phyloP scores from a whole-genome alignment of 306 rosid genomes.

The Sophora flavescens region DNA sequence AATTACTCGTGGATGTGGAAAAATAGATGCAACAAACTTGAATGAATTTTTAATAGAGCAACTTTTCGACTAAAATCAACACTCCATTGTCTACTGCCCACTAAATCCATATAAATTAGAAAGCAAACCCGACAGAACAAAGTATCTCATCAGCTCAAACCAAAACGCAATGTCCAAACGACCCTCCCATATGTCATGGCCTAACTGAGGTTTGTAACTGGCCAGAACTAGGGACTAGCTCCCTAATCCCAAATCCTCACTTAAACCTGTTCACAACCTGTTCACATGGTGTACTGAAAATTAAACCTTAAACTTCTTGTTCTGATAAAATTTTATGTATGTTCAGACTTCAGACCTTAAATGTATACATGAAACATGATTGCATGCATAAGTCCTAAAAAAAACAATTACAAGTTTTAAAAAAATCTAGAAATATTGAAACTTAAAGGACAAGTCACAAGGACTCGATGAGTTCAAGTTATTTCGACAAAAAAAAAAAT shows the following conservation, averaged over 20 bases:
- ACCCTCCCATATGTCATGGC: neutral
- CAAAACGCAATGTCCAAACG: neutral
- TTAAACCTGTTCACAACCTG: neutral
- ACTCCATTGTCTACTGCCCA: neutral
- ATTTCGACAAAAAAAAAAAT: neutral
- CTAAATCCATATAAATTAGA: neutral
- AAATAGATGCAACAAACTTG: conserved; percentile 15
- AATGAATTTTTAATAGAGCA: conserved; percentile 5
- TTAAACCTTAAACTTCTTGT: too few species aligned
- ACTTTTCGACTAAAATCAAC: neutral
- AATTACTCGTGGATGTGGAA: neutral
- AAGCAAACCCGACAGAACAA: neutral
- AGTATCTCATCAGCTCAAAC: neutral
- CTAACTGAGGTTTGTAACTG: neutral
- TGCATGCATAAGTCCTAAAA: too few species aligned
- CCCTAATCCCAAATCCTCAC: neutral
- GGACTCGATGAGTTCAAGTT: neutral
- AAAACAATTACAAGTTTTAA: too few species aligned
- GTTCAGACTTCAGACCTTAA: too few species aligned
- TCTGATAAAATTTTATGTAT: too few species aligned
- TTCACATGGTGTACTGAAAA: neutral
- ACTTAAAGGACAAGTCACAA: too few species aligned
- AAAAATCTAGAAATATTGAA: too few species aligned
- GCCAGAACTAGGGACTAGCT: neutral
- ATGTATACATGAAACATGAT: too few species aligned